These are phyloP conservation scores for Aurinia saxatilis DNA, from an alignment of 345 rosid species.

Conservation along the genomic window DNA sequence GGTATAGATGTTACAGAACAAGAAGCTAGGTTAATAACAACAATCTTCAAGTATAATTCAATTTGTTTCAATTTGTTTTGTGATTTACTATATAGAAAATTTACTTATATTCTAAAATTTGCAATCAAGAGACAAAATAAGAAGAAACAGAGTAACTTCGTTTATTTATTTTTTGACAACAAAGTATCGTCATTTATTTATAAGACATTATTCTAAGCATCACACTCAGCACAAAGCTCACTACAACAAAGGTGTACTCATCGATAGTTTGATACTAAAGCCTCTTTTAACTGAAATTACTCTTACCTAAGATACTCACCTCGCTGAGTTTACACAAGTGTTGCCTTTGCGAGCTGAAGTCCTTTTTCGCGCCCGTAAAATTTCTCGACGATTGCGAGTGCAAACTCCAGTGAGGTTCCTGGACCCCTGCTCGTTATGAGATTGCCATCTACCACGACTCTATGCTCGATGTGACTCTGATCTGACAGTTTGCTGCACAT, in stretches of 20 bases:
- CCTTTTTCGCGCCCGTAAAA: conserved; percentile 65
- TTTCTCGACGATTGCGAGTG: conserved; percentile 75
- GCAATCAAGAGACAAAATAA: background rate
- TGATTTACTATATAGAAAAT: background rate
- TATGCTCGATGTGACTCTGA: conserved; percentile 60
- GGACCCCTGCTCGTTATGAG: conserved; percentile 91
- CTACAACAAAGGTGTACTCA: conserved; percentile 1
- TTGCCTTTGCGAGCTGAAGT: conserved; percentile 58
- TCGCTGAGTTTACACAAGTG: conserved; percentile 36
- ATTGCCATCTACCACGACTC: conserved; percentile 88
- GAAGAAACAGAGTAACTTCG: background rate
- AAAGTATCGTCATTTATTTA: conserved; percentile 3
- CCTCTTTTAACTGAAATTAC: background rate
- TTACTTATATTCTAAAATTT: background rate
- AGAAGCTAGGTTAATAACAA: conserved; percentile 35
- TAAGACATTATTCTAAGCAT: conserved; percentile 13
- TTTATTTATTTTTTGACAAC: conserved; percentile 4
- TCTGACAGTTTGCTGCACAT: conserved; percentile 74
- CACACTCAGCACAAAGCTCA: background rate
- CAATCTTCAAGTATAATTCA: conserved; percentile 3
- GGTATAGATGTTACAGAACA: conserved; percentile 57
- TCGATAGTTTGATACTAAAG: conserved; percentile 6
- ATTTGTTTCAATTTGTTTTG: conserved; percentile 19
- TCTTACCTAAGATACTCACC: conserved; percentile 16
- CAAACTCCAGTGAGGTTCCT: conserved; percentile 87